phyloP scores from a whole-genome alignment of 2,329 filamentous ascomycete genomes.

The Pseudogymnoascus sp. region DNA sequence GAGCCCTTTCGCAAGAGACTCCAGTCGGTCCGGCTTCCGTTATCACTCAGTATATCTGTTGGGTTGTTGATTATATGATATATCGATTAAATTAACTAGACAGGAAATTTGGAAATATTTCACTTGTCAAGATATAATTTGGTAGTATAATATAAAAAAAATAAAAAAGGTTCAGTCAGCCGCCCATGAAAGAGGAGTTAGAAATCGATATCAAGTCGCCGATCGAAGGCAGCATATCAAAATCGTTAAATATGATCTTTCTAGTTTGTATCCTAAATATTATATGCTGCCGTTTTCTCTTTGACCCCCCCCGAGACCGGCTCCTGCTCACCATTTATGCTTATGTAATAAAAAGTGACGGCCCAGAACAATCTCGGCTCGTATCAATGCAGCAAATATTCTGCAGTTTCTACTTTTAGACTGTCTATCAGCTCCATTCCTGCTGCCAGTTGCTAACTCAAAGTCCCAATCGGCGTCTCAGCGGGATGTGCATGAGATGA shows the following conservation, averaged over 20 bases:
- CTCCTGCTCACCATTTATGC: neutral
- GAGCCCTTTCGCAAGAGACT: neutral
- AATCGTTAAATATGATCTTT: neutral
- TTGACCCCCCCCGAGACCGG: neutral
- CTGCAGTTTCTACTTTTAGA: neutral
- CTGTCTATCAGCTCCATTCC: neutral
- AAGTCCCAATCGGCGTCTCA: neutral
- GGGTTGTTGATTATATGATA: neutral
- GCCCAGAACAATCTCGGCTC: neutral
- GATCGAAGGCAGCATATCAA: neutral
- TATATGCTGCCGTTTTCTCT: neutral
- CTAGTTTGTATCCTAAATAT: neutral
- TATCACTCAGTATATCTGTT: neutral
- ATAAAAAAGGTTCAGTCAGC: neutral
- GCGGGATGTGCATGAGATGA: neutral
- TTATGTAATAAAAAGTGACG: neutral
- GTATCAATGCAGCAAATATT: neutral
- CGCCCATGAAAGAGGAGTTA: too few species aligned
- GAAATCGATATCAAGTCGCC: neutral
- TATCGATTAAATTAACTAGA: neutral
- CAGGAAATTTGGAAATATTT: neutral
- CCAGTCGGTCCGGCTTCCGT: neutral
- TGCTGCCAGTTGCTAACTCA: neutral
- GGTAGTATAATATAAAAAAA: neutral
- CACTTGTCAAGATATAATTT: neutral